phyloP scores from a whole-genome alignment of 2,329 filamentous ascomycete genomes.

The Alternaria dauci region DNA sequence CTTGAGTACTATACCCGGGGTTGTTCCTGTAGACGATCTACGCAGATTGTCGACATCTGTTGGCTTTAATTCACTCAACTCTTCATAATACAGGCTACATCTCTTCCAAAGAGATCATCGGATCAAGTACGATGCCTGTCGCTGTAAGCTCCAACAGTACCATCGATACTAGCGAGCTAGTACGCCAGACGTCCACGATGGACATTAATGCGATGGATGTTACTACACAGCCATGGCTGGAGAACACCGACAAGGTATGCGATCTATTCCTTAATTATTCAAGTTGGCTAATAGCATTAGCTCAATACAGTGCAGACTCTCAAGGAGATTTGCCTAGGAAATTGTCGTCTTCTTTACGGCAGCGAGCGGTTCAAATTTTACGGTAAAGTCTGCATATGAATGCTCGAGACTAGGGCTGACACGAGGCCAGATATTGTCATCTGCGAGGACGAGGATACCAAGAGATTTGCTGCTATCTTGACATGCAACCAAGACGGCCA shows the following conservation, averaged over 20 bases:
- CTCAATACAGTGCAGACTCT: constrained; percentile 57
- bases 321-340: constrained; percentile 26
- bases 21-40: neutral
- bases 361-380: constrained; percentile 37
- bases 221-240: constrained; percentile 4
- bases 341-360: constrained; percentile 41
- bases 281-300: constrained; percentile 62
- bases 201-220: constrained; percentile 7
- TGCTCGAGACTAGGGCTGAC: constrained; percentile 5
- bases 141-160: neutral
- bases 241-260: constrained; percentile 14
- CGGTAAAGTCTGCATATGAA: constrained; percentile 8
- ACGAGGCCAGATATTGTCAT: constrained; percentile 27
- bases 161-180: neutral
- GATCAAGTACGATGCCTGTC: neutral
- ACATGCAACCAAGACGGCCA: constrained; percentile 82
- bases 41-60: neutral
- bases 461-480: constrained; percentile 91
- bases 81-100: neutral
- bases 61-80: neutral
- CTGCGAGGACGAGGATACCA: constrained; percentile 14
- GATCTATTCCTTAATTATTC: neutral
- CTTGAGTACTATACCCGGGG: neutral
- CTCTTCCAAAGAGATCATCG: neutral
- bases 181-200: constrained; percentile 3